A percentile compares a stretch with the other conserved stretches of the same genome.
phyloP scores from a whole-genome alignment of 352 stramenopile genomes.

The Phytophthora meadii region DNA sequence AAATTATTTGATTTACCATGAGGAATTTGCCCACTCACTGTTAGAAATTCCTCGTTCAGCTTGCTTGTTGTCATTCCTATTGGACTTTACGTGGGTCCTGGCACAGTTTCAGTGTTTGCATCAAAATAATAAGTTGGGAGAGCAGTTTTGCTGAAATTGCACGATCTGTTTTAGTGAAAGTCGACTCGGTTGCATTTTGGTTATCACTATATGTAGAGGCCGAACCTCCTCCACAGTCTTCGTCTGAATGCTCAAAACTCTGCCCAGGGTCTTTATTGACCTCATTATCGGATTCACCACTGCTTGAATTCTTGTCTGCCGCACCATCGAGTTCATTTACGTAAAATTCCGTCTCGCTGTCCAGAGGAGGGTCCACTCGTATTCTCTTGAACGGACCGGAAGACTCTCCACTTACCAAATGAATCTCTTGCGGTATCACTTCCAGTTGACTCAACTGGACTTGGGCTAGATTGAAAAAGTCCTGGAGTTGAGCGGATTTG shows the following conservation, averaged over 20 bases:
- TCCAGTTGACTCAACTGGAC: background rate
- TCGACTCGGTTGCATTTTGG: background rate
- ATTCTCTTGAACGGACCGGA: conserved; percentile 10
- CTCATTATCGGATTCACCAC: conserved; percentile 5
- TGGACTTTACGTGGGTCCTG: background rate
- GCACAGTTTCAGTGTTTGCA: background rate
- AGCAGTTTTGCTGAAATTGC: too few relatives aligned
- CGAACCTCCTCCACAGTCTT: background rate
- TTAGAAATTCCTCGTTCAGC: conserved; percentile 4
- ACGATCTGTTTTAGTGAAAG: background rate
- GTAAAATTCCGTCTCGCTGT: background rate
- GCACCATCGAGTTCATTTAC: conserved; percentile 3
- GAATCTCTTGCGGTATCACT: background rate
- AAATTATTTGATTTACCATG: background rate
- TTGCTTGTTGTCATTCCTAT: background rate
- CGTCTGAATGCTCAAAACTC: background rate
- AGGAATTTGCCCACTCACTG: background rate
- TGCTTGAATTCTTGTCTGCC: background rate
- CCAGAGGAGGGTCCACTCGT: conserved; percentile 4
- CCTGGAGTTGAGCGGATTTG: conserved; percentile 9
- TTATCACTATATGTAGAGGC: background rate
- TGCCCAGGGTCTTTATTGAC: conserved; percentile 6
- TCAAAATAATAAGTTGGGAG: too few relatives aligned
- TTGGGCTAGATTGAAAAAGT: conserved; percentile 16
- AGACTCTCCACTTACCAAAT: background rate